phyloP scores from a whole-genome alignment of 169 alveolate species.

The Eimeria sp. region DNA sequence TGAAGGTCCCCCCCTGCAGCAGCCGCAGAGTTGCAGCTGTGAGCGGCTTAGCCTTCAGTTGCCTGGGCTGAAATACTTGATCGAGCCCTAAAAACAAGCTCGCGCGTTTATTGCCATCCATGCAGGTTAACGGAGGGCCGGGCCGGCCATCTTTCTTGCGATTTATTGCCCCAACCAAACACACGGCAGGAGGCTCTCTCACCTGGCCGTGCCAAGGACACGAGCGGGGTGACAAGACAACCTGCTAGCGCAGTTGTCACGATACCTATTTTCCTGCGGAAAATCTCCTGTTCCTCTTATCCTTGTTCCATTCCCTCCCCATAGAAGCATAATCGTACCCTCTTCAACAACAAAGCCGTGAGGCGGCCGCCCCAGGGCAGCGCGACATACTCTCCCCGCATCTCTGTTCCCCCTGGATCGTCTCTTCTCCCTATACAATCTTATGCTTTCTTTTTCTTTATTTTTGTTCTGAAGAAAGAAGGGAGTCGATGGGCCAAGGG shows the following conservation, averaged over 20 bases:
- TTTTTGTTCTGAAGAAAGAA: conserved; percentile 32
- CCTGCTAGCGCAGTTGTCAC: conserved; percentile 14
- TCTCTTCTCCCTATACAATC: conserved; percentile 14
- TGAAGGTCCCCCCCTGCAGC: conserved; percentile 72
- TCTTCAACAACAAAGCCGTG: conserved; percentile 39
- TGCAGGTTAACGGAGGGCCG: conserved; percentile 59
- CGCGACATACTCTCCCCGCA: conserved; percentile 66
- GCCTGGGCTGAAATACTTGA: conserved; percentile 45
- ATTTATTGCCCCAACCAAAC: conserved; percentile 32
- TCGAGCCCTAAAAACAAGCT: conserved; percentile 3
- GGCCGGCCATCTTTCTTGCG: conserved; percentile 37
- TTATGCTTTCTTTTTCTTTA: conserved; percentile 35
- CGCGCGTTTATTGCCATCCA: conserved; percentile 1
- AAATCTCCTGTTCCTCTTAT: conserved; percentile 31
- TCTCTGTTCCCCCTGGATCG: conserved; percentile 43
- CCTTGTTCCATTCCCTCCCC: conserved; percentile 6
- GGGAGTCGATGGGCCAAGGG: conserved; percentile 25
- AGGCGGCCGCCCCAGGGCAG: conserved; percentile 75
- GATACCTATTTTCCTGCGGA: conserved; percentile 41
- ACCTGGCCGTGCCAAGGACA: conserved; percentile 66
- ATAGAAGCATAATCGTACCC: background rate
- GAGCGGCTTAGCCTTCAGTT: conserved; percentile 27
- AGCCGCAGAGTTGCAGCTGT: conserved; percentile 55
- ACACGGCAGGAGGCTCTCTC: conserved; percentile 54
- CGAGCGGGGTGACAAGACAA: conserved; percentile 50